Evolutionary conservation across 108 stramenopile species (phyloP).

Genomic region (Licmophora abbreviata): DNA sequence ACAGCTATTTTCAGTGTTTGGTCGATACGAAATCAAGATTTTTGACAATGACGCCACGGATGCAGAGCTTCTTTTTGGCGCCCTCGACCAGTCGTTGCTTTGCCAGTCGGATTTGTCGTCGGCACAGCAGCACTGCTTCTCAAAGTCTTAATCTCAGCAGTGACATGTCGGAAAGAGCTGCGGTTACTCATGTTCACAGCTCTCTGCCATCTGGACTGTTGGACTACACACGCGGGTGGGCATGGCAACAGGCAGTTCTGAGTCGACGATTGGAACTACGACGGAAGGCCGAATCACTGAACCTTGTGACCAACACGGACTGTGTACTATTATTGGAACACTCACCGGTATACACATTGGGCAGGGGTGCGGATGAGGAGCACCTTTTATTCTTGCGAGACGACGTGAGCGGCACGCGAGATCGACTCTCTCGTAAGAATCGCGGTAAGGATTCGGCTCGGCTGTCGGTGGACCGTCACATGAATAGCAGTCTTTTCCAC

Average conservation of each 20-base stretch:
- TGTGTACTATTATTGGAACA: conserved; percentile 90
- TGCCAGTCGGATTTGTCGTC: not conserved
- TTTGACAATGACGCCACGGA: too few relatives aligned
- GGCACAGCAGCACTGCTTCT: not conserved
- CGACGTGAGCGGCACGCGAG: conserved; percentile 4
- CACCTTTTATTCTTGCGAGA: conserved; percentile 59
- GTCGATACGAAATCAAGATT: too few relatives aligned
- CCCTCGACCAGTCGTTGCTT: not conserved
- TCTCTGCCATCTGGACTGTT: conserved; percentile 5
- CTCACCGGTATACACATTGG: conserved; percentile 93
- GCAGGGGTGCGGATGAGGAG: conserved; percentile 79
- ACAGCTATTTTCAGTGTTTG: too few relatives aligned
- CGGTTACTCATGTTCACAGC: not conserved
- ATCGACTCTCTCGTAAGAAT: conserved; percentile 23
- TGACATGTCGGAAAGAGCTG: not conserved
- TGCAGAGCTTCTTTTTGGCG: too few relatives aligned
- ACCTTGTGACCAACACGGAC: conserved; percentile 15
- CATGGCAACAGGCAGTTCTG: conserved; percentile 60
- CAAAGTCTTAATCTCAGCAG: not conserved
- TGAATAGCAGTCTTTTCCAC: conserved; percentile 4
- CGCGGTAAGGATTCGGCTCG: conserved; percentile 43
- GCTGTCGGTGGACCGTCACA: conserved; percentile 25
- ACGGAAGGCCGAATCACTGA: not conserved
- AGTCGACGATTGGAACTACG: conserved; percentile 32
- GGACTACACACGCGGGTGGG: conserved; percentile 58